Evolutionary conservation across 306 rosid genomes (phyloP), one percentile per base, ranked within the genome.

Genomic region (Prunus fruticosa): DNA sequence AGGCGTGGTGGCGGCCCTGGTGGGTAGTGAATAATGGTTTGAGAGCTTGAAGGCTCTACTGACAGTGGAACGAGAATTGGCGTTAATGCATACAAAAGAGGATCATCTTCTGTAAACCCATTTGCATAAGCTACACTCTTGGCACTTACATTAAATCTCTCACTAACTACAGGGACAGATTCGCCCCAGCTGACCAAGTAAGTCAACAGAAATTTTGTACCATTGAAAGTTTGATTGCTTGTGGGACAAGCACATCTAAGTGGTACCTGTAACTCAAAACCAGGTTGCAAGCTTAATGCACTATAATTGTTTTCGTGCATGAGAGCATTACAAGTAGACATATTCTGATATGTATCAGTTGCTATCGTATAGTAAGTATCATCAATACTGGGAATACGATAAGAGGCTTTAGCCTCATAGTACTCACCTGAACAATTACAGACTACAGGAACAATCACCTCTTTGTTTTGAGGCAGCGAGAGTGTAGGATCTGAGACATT

Each of bases 241-340:
- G 92, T 84, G 6, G 96, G 91, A 80, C 96, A 90, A 76, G 97
- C 91, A 64, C 96, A 92, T 54, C 90, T 79, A 19, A 93, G 92
- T 6, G 92, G 89, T 23, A 90, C 96, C n/a, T 75, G 67, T 76
- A 93, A 51, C 52, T 71, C 64, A 80, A 82, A 20, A 27, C 89
- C 85, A 4, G 84, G 71, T 2, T 0, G 22, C 70, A 93, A 78
- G 34, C 76, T 62, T 5, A 67, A 12, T 12, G 43, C 85, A 2
- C 79, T 84, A 6, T 78, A 75, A 14, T 77, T 68, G 83, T 93
- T 93, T 0, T 60, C 78, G 28, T 51, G 83, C 79, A 4, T 45
- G n/a, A 90, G 91, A 74, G 93, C 71, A 67, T 76, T 62, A 69
- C 98, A 93, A 9, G 93, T 81, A 12, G 86, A n/a, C 70, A 88